A percentile compares a stretch with the other conserved stretches of the same genome.
Conservation (phyloP, 2,329 filamentous ascomycete genomes). For the Phaeosphaeriaceae sp. region DNA sequence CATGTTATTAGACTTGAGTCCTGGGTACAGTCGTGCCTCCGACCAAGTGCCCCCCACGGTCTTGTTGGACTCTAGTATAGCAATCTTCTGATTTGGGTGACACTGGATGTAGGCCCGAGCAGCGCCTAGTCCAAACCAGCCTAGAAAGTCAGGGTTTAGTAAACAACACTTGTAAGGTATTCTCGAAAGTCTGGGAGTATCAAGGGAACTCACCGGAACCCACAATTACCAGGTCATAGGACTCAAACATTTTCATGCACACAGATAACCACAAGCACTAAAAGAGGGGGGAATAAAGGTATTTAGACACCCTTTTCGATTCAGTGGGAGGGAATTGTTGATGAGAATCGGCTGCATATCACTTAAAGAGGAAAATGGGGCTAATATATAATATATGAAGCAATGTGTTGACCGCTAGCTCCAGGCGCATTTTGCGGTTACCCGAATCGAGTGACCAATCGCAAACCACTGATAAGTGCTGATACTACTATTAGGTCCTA, state of each 20-base stretch:
- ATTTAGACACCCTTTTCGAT: no score
- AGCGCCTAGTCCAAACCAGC: conserved; percentile 34
- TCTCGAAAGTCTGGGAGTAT: neutral
- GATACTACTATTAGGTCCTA: no score
- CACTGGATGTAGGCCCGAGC: conserved; percentile 56
- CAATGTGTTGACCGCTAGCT: no score
- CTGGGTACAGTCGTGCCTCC: conserved; percentile 46
- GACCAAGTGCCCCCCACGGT: conserved; percentile 51
- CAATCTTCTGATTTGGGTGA: conserved; percentile 45
- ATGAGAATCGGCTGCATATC: no score
- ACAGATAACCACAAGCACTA: neutral
- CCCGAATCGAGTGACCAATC: no score
- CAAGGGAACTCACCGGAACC: conserved; percentile 15
- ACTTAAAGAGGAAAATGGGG: no score
- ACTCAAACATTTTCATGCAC: conserved; percentile 1
- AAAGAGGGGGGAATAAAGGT: no score
- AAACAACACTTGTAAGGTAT: no score
- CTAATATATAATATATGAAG: no score
- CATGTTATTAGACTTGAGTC: conserved; percentile 51
- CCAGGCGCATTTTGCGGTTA: no score
- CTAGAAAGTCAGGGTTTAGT: neutral
- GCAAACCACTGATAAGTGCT: no score
- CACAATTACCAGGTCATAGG: conserved; percentile 16
- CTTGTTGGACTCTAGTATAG: conserved; percentile 49
- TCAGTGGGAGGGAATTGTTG: no score